phyloP scores from a whole-genome alignment of 163 green algal genomes.

The Coccomyxa subellipsoidea region DNA sequence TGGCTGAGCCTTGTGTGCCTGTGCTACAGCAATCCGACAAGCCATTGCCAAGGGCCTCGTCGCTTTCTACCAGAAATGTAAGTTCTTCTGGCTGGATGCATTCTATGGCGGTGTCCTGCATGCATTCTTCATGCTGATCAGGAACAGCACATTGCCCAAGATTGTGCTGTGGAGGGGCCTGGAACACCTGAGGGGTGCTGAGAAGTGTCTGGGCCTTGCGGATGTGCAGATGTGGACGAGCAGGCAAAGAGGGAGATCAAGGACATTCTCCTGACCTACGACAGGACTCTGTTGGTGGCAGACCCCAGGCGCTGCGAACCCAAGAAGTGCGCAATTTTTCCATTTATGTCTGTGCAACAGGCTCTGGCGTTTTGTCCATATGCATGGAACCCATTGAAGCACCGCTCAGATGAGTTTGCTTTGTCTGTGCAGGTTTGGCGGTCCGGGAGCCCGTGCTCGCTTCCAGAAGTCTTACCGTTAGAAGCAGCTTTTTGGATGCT shows the following conservation, averaged over 20 bases:
- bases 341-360: too few relatives aligned
- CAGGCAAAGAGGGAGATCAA: conserved; percentile 98
- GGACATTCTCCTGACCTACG: conserved; percentile 91
- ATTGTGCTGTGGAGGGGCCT: too few relatives aligned
- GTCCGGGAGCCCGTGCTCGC: conserved; percentile 85
- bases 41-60: conserved; percentile 97
- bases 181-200: too few relatives aligned
- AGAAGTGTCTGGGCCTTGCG: too few relatives aligned
- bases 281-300: conserved; percentile 96
- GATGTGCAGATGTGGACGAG: conserved; percentile 89
- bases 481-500: conserved; percentile 13
- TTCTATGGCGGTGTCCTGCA: too few relatives aligned
- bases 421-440: conserved; percentile 74
- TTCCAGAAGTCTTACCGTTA: conserved; percentile 99
- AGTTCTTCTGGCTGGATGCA: conserved; percentile 26
- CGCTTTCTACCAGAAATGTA: conserved; percentile 99
- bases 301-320: conserved; percentile 96
- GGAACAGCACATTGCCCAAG: too few relatives aligned
- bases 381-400: too few relatives aligned
- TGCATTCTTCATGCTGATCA: too few relatives aligned
- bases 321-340: conserved; percentile 86
- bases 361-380: too few relatives aligned
- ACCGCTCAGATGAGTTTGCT: too few relatives aligned
- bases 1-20: neutral
- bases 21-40: conserved; percentile 88